Base-by-base conservation (phyloP, 208 protist species). In the Acanthamoeba divionensis region DNA sequence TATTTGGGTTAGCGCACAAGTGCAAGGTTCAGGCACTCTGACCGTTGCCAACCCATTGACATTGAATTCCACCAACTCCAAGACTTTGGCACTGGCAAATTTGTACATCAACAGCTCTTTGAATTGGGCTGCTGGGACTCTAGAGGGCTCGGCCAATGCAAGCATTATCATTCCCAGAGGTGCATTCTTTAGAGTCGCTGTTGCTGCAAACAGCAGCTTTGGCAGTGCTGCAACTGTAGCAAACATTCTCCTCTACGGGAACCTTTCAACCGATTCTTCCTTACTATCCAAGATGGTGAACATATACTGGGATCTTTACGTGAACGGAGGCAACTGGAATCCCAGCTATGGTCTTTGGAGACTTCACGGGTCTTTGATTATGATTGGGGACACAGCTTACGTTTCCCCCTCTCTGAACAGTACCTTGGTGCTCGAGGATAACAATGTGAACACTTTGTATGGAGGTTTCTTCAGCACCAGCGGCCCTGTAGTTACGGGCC, bases 221-320 rank as follows among this genome's bases (percentile, higher is more conserved):
- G 73, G 73, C 73, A 83, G 73, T 83, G 65, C 73, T 31, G 10
- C 73, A 83, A 83, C 73, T 83, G 65, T 54, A 47, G 73, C 73
- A n/a, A n/a, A n/a, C n/a, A n/a, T n/a, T n/a, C n/a, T n/a, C n/a
- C n/a, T n/a, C n/a, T n/a, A n/a, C n/a, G n/a, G n/a, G n/a, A n/a
- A n/a, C n/a, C n/a, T n/a, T n/a, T n/a, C n/a, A n/a, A n/a, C n/a
- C n/a, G n/a, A n/a, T n/a, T n/a, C n/a, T n/a, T n/a, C n/a, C n/a
- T n/a, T n/a, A n/a, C n/a, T n/a, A n/a, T n/a, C n/a, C n/a, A n/a
- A n/a, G n/a, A 83, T 54, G 48, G 48, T 63, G n/a, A 65, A 83
- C 73, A n/a, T 83, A 29, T 47, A 83, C 73, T 83, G 73, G 73
- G 50, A 62, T 54, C n/a, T 83, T 24, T 47, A 83, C 73, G 48